Evolutionary conservation across 768 basidiomycete species (phyloP).

Genomic region (Pleurotus tuber-regium): DNA sequence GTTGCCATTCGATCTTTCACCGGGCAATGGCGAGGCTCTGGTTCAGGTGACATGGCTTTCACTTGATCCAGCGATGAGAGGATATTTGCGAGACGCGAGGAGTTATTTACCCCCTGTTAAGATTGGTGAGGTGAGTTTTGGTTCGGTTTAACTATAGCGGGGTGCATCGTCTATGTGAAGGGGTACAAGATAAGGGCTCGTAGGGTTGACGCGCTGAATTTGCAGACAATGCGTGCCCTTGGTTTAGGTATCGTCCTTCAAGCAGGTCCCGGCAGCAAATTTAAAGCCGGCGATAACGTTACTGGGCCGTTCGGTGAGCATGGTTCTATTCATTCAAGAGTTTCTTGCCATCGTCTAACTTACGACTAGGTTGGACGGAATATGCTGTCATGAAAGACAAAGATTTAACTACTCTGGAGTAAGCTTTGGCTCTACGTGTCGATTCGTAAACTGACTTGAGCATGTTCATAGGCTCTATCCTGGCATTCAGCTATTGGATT

Average conservation of each 20-base stretch:
- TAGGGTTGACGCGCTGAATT: not conserved
- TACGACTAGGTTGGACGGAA: constrained; percentile 68
- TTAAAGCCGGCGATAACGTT: constrained; percentile 71
- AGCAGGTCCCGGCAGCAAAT: constrained; percentile 49
- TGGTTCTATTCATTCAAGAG: too few relatives aligned
- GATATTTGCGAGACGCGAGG: constrained; percentile 71
- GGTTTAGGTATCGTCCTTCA: constrained; percentile 68
- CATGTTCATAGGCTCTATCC: not conserved
- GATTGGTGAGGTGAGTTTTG: constrained; percentile 54
- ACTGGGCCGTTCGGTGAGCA: constrained; percentile 55
- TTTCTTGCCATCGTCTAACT: not conserved
- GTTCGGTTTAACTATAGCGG: too few relatives aligned
- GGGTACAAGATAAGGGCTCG: not conserved
- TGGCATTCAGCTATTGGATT: constrained; percentile 70
- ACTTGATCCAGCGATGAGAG: constrained; percentile 88
- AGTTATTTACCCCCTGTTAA: constrained; percentile 71
- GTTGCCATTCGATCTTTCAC: constrained; percentile 50
- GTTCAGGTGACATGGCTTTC: constrained; percentile 80
- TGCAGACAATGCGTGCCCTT: constrained; percentile 56
- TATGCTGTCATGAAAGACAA: constrained; percentile 62
- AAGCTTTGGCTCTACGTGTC: constrained; percentile 22
- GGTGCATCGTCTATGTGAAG: not conserved
- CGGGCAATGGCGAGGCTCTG: constrained; percentile 53
- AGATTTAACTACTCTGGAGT: constrained; percentile 53
- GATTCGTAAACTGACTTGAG: not conserved